Evolutionary conservation across 805 yeast genomes (phyloP).

Genomic region (Barnettozyma sucrosica): DNA sequence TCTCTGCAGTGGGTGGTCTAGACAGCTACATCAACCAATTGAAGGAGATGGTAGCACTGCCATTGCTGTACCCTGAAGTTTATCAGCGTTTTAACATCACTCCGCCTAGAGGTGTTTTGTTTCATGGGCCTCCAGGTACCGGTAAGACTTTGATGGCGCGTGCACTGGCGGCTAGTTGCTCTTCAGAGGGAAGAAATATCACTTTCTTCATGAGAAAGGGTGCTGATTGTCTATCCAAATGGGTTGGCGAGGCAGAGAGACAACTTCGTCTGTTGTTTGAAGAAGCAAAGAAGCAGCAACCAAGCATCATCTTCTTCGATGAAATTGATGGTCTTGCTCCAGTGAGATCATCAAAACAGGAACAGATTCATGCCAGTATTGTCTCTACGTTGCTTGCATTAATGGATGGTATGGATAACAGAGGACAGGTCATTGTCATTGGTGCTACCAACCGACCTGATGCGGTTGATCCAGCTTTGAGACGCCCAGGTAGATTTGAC

Average conservation of each 20-base stretch:
- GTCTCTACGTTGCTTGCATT: constrained; percentile 91
- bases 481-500: constrained; percentile 97
- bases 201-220: constrained; percentile 98
- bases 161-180: constrained; percentile 92
- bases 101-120: constrained; percentile 95
- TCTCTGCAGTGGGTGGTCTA: constrained; percentile 84
- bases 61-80: constrained; percentile 87
- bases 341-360: constrained; percentile 94
- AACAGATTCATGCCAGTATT: constrained; percentile 95
- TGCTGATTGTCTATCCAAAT: constrained; percentile 92
- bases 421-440: constrained; percentile 96
- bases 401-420: constrained; percentile 99
- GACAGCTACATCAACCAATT: constrained; percentile 86
- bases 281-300: constrained; percentile 94
- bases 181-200: constrained; percentile 76
- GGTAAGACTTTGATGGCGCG: constrained; percentile 98
- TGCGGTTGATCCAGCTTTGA: constrained; percentile 94
- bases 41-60: constrained; percentile 95
- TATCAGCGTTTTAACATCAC: constrained; percentile 85
- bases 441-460: constrained; percentile 99
- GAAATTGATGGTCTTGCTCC: constrained; percentile 99
- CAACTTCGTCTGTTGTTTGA: constrained; percentile 87
- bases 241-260: constrained; percentile 99
- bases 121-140: constrained; percentile 99
- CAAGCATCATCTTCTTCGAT: constrained; percentile 92